Base-by-base conservation (phyloP, 306 rosid species). In the Datisca glomerata region DNA sequence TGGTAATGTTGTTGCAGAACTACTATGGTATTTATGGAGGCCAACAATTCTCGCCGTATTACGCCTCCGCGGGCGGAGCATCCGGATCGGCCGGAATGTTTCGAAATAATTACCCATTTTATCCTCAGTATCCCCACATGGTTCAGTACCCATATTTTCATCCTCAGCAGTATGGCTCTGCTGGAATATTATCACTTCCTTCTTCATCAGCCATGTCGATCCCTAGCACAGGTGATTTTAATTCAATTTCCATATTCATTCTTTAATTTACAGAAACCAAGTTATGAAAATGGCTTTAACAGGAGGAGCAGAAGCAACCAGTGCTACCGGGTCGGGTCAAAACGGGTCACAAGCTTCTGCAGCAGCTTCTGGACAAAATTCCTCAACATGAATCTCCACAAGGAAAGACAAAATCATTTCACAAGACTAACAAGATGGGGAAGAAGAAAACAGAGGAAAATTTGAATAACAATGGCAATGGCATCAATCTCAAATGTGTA, bases 21-120 rank as follows among this genome's bases (percentile, higher is more conserved):
- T 83, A 83, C 53, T 79, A 79, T 33, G 42, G 72, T 69, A 67
- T 76, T n/a, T 87, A 83, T 70, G 93, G 96, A 22, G 78, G 80
- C 49, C 94, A 83, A 52, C 94, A 79, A 15, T 63, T 67, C 53
- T 61, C 89, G 41, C 93, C 93, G 18, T 79, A 82, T 56, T 70
- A 72, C 47, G n/a, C 40, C 83, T 24, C 32, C 80, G 0, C 80
- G 0, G 19, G 59, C 37, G 85, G 82, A 53, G 70, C 60, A 37
- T 56, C 89, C 24, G 96, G 85, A 19, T 28, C 70, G 21, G 47
- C 74, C 6, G 84, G 81, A 24, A 53, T 81, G 69, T 55, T 62
- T 49, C 83, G 56, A 12, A 79, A 69, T 59, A 41, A 68, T 25
- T 83, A 83, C 68, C 97, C 97, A 12, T 67, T 33, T n/a, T 82